These are phyloP conservation scores for Yamadazyma triangularis DNA, from an alignment of 1,139 yeast species.

Conservation along the genomic window DNA sequence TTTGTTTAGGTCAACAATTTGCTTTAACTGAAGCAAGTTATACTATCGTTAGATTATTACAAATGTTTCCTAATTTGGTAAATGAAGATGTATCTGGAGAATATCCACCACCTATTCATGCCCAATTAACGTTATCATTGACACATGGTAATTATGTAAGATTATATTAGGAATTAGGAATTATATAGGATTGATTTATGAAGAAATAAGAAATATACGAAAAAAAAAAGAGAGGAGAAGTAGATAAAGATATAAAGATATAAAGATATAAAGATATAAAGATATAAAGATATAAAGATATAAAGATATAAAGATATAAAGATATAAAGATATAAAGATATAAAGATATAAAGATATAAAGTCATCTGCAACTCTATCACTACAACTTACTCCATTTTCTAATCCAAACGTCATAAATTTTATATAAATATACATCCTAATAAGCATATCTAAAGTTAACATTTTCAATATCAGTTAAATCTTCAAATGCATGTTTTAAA, in stretches of 20 bases:
- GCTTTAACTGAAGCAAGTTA: constrained; percentile 52
- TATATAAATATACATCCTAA: constrained; percentile 10
- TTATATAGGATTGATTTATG: background rate
- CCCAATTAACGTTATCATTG: constrained; percentile 33
- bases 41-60: constrained; percentile 38
- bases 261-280: too few species aligned
- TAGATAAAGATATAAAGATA: too few species aligned
- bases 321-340: too few species aligned
- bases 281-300: too few species aligned
- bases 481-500: constrained; percentile 23
- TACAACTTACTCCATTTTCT: too few species aligned
- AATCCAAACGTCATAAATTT: background rate
- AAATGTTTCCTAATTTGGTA: constrained; percentile 21
- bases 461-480: constrained; percentile 36
- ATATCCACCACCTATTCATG: constrained; percentile 29
- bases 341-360: too few species aligned
- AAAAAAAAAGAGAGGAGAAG: too few species aligned
- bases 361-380: too few species aligned
- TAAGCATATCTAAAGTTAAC: constrained; percentile 29
- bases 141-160: constrained; percentile 22
- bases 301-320: too few species aligned
- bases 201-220: too few species aligned
- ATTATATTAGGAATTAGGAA: constrained; percentile 12
- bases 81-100: constrained; percentile 15
- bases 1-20: constrained; percentile 54